A percentile compares a stretch with the other conserved stretches of the same genome.
Evolutionary conservation across 495 filamentous ascomycete species (phyloP).

Genomic region (Lophiotrema nucula): DNA sequence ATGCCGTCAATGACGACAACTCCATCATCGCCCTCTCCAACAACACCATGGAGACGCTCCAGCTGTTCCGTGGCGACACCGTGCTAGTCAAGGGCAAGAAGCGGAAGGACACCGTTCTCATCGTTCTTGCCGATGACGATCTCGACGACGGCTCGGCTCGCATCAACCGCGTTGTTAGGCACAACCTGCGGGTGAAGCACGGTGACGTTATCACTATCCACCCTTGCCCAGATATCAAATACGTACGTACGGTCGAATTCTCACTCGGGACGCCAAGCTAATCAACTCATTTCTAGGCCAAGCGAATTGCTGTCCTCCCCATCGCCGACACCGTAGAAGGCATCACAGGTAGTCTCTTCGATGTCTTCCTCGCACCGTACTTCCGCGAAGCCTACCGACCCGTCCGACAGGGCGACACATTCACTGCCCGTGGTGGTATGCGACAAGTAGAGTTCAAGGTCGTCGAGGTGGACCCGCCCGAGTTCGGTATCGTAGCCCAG

Average conservation of each 20-base stretch:
- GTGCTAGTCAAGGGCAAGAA: constrained; percentile 99
- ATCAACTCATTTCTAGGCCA: constrained; percentile 63
- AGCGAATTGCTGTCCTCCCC: constrained; percentile 96
- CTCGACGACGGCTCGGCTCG: constrained; percentile 94
- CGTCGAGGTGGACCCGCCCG: constrained; percentile 95
- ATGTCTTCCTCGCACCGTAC: constrained; percentile 98
- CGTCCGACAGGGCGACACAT: constrained; percentile 92
- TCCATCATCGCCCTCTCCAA: constrained; percentile 97
- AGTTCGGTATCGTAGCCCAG: constrained; percentile 97
- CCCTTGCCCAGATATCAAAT: constrained; percentile 99
- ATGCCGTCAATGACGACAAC: constrained; percentile 98
- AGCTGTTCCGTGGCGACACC: constrained; percentile 97
- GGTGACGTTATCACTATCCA: constrained; percentile 96
- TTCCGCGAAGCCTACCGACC: constrained; percentile 99
- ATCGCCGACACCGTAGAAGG: constrained; percentile 98
- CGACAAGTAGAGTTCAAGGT: constrained; percentile 99
- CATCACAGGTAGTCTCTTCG: constrained; percentile 93
- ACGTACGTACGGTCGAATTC: constrained; percentile 59
- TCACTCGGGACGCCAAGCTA: constrained; percentile 18
- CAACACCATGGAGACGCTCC: constrained; percentile 97
- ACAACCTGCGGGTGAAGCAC: constrained; percentile 97
- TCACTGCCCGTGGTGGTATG: constrained; percentile 97
- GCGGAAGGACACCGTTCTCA: constrained; percentile 97
- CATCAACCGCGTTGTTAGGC: constrained; percentile 95
- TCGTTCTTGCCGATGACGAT: constrained; percentile 95